A percentile compares a stretch with the other conserved stretches of the same genome.
Conservation (phyloP, 352 stramenopile species). For the Globisporangium apiculatum region DNA sequence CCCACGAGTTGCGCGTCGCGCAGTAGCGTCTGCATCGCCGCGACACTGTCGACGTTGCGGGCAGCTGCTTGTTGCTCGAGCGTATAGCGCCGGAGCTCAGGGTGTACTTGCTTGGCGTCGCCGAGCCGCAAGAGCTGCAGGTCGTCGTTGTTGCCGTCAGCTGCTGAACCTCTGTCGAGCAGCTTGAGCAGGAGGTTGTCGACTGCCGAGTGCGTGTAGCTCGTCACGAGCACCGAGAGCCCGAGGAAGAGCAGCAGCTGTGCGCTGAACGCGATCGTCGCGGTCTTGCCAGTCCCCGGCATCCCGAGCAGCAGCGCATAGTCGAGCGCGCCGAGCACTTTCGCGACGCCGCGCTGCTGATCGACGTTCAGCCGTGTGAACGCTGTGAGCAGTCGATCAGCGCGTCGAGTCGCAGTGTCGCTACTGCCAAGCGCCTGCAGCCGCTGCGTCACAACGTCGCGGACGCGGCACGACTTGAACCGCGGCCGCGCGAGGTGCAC, state of each 20-base stretch:
- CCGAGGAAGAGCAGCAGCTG: constrained; percentile 87
- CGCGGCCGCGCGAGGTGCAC: constrained; percentile 54
- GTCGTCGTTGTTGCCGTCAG: constrained; percentile 13
- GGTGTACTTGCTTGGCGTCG: constrained; percentile 61
- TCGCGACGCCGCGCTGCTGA: constrained; percentile 60
- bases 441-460: constrained; percentile 32
- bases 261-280: constrained; percentile 93
- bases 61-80: constrained; percentile 28
- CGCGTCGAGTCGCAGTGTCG: constrained; percentile 8
- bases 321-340: constrained; percentile 87
- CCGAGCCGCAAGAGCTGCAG: constrained; percentile 76
- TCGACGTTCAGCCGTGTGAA: constrained; percentile 71
- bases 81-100: constrained; percentile 49
- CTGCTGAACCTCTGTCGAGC: constrained; percentile 8
- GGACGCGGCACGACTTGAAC: constrained; percentile 43
- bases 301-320: constrained; percentile 94
- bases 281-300: constrained; percentile 95
- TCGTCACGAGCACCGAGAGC: constrained; percentile 94
- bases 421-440: constrained; percentile 6
- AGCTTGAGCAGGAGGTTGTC: constrained; percentile 97
- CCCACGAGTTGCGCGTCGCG: constrained; percentile 48
- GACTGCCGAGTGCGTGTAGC: constrained; percentile 97
- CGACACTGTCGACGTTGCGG: constrained; percentile 28
- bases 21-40: constrained; percentile 43
- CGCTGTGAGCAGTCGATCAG: constrained; percentile 28